Base-by-base conservation (phyloP, 2,329 filamentous ascomycete genomes). In the Eutypa lata region DNA sequence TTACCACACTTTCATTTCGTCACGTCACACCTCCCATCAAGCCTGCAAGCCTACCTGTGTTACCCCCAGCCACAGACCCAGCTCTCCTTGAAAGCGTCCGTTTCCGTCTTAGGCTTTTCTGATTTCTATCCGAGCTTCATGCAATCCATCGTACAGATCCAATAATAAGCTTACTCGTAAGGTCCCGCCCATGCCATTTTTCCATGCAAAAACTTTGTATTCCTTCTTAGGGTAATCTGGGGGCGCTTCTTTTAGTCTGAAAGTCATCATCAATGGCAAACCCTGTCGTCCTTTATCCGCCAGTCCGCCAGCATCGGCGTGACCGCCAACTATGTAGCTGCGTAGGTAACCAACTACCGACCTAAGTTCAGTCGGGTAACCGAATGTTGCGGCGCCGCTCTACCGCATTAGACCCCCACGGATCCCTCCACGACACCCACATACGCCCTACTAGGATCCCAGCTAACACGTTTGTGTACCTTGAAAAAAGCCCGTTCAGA, bases 21-120 rank as follows among this genome's bases (percentile, higher is more conserved):
- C 26, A 31, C 26, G 26, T 31, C 26, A 31, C 26, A 31, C 26
- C 26, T 31, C 26, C 26, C 10, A 31, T 31, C 54, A 60, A 50
- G 48, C 51, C 48, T 57, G 47, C 49, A 49, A 50, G 48, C 51
- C 48, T 57, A 45, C 49, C 47, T 37, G 24, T 52, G 47, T 50
- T 31, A 31, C 26, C 26, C 26, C 26, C 26, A 10, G 26, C 10
- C 26, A 31, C 26, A 31, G 19, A 10, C 1, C 38, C 19, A 19
- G 8, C 38, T 42, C 13, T 19, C 1, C 38, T 22, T 14, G 4
- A 22, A 21, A 18, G 19, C 13, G 38, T 21, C 19, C 10, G 8
- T 42, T 14, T 10, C 18, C 8, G 6, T 11, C 38, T 21, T 14
- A 42, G 2, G 38, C 13, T 19, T 10, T 11, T 19, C 19, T 18